phyloP scores from a whole-genome alignment of 371 early-diverging fungal species.

The Mucor irregularis region DNA sequence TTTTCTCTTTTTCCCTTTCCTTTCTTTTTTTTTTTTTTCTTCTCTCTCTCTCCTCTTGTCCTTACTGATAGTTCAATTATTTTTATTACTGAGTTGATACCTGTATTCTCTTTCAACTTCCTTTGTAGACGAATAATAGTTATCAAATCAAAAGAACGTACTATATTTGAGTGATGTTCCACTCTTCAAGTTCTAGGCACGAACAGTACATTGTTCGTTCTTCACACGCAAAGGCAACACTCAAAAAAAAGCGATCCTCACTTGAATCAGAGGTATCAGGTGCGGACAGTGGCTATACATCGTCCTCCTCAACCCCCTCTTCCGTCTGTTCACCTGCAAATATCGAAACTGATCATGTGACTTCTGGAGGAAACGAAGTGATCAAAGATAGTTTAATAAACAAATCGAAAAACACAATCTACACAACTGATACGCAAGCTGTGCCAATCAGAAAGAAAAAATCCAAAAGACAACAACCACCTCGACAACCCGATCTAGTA shows the following conservation, averaged over 20 bases:
- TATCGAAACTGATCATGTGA: background rate
- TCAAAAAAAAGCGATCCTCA: slow-evolving; percentile 31
- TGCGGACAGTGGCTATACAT: slow-evolving; percentile 47
- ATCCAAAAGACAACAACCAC: slow-evolving; percentile 26
- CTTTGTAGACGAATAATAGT: background rate
- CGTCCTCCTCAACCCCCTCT: slow-evolving; percentile 35
- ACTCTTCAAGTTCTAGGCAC: slow-evolving; percentile 39
- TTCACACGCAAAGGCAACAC: slow-evolving; percentile 12
- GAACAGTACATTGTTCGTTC: slow-evolving; percentile 38
- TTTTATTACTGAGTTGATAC: background rate
- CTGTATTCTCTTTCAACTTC: background rate
- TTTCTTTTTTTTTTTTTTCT: background rate
- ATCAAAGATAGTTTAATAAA: background rate
- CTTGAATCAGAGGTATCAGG: slow-evolving; percentile 36
- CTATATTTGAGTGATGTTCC: slow-evolving; percentile 40
- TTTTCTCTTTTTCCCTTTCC: background rate
- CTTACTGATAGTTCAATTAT: background rate
- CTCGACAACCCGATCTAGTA: slow-evolving; percentile 46
- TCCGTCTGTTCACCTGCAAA: slow-evolving; percentile 5
- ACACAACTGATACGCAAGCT: background rate
- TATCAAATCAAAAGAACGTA: too few relatives aligned
- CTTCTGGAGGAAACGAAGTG: too few relatives aligned
- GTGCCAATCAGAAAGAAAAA: slow-evolving; percentile 23
- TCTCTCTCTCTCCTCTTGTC: background rate
- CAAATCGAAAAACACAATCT: background rate